Base-by-base conservation (phyloP, 331 rosid genomes). In the Quercus phellos region DNA sequence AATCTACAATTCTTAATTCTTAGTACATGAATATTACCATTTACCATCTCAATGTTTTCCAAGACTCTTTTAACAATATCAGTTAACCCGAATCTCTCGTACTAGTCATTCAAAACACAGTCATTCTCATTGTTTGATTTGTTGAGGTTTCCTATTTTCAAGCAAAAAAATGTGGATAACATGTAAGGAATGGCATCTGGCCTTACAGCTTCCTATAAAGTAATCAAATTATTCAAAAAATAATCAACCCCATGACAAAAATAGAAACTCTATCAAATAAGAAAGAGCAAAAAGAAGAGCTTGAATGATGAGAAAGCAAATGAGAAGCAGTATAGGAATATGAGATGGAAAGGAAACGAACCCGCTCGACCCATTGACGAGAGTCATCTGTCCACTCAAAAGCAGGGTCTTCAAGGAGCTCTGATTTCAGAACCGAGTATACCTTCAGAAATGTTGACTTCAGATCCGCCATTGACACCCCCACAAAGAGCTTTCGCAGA, bases 351-450 rank as follows among this genome's bases (percentile, higher is more conserved):
- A 29, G n/a, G 11, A 35, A 19, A 43, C 72, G 27, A 83, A 91
- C 97, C 87, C 85, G 83, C 7, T 90, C 87, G 21, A 88, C 82
- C 97, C 97, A 91, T 68, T 85, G 83, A 50, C 85, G 88, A 76
- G 97, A 81, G 27, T 79, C 91, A 5, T 85, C 82, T 4, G 90
- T 80, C 82, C 82, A 90, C 32, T 91, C 94, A 71, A 91, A 91
- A 59, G 94, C 90, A 35, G 94, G 90, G 81, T 91, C 97, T 10
- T 80, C 51, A 51, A 91, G 71, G 71, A 91, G 91, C 73, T 91
- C 94, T 8, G 91, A 82, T 84, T 91, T 91, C 73, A 90, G 88
- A 58, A 80, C 81, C 0, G 90, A 64, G 84, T 91, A 91, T 24
- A 87, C 89, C 24, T 93, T 55, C 73, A 87, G 26, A 88, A 93